Percentiles rank a stretch among this genome's conserved stretches.
phyloP scores from a whole-genome alignment of 192 early-diverging fungal species.

The Linnemannia elongata region DNA sequence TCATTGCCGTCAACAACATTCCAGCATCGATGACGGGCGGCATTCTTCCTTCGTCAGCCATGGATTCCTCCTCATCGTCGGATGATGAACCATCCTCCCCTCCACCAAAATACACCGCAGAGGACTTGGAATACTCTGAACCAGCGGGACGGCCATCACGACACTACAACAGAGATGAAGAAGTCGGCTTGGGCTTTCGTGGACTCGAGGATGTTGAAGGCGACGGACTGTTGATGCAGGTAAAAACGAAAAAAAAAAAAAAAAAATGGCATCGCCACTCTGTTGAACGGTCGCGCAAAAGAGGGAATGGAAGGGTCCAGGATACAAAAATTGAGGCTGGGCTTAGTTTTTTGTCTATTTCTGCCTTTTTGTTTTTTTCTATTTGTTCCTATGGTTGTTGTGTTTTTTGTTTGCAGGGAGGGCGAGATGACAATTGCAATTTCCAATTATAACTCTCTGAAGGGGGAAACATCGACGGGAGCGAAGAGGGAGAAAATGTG shows the following conservation, averaged over 20 bases:
- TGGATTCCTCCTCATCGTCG: neutral
- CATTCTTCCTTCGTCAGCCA: neutral
- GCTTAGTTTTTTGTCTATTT: neutral
- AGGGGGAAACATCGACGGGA: no score
- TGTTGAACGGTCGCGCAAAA: neutral
- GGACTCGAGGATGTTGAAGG: conserved; percentile 7
- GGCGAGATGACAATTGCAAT: no score
- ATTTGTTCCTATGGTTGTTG: no score
- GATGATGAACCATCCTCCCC: conserved; percentile 23
- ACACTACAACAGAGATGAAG: conserved; percentile 22
- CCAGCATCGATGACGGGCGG: conserved; percentile 3
- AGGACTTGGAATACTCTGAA: conserved; percentile 45
- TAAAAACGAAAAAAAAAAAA: conserved; percentile 25
- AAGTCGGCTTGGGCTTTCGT: conserved; percentile 12
- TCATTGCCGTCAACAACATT: neutral
- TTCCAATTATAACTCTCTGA: no score
- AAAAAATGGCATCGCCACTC: neutral
- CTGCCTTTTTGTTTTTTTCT: neutral
- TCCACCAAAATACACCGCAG: conserved; percentile 47
- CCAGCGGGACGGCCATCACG: conserved; percentile 11
- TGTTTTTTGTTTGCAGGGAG: no score
- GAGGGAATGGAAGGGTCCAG: neutral
- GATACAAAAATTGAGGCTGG: neutral
- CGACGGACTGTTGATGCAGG: conserved; percentile 56
- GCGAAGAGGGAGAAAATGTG: no score